Conservation (phyloP, 2,329 filamentous ascomycete genomes). For the Elsinoe necatrix region DNA sequence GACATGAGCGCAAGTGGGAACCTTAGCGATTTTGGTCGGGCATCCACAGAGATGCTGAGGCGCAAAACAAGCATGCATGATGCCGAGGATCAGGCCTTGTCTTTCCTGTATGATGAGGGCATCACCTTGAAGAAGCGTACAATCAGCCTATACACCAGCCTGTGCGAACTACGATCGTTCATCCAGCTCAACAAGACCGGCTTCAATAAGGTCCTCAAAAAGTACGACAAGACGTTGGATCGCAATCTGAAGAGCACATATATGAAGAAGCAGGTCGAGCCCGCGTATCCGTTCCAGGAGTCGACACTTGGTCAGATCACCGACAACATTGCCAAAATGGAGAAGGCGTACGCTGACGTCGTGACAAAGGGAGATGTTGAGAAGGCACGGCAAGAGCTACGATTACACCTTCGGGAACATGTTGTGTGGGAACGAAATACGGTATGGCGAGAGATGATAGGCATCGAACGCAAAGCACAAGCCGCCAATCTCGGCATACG, state of each 20-base stretch:
- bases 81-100: slow-evolving; percentile 66
- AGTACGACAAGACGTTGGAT: slow-evolving; percentile 94
- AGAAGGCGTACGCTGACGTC: slow-evolving; percentile 69
- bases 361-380: slow-evolving; percentile 73
- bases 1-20: slow-evolving; percentile 17
- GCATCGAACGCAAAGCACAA: slow-evolving; percentile 89
- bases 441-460: slow-evolving; percentile 98
- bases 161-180: slow-evolving; percentile 94
- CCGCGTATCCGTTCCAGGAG: slow-evolving; percentile 72
- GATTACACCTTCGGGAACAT: slow-evolving; percentile 86
- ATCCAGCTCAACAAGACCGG: slow-evolving; percentile 94
- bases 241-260: slow-evolving; percentile 70
- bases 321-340: slow-evolving; percentile 63
- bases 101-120: slow-evolving; percentile 58
- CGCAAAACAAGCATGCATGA: slow-evolving; percentile 49
- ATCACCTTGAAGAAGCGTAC: slow-evolving; percentile 91
- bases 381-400: slow-evolving; percentile 72
- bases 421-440: slow-evolving; percentile 99
- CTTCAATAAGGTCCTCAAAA: slow-evolving; percentile 93
- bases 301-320: slow-evolving; percentile 64
- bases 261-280: slow-evolving; percentile 62
- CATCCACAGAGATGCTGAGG: slow-evolving; percentile 43
- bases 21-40: slow-evolving; percentile 12
- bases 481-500: slow-evolving; percentile 79
- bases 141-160: slow-evolving; percentile 76